Evolutionary conservation across 495 filamentous ascomycete species (phyloP).

Genomic region (Hypoxylon intermedium): DNA sequence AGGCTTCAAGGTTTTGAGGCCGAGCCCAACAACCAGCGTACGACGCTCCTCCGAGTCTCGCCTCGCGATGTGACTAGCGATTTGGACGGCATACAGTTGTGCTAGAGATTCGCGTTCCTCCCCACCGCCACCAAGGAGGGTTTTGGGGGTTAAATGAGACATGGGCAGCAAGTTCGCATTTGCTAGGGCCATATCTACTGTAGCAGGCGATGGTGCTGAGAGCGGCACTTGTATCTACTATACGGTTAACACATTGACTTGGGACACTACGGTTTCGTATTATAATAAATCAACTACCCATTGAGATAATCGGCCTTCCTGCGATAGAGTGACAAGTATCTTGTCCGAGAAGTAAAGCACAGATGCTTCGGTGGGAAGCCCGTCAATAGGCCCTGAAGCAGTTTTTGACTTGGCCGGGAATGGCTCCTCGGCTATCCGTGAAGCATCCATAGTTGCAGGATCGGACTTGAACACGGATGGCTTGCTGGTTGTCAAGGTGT

Average conservation of each 20-base stretch:
- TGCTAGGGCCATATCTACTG: constrained; percentile 61
- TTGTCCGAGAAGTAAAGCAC: constrained; percentile 83
- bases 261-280: not conserved
- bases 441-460: constrained; percentile 30
- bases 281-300: constrained; percentile 77
- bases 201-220: constrained; percentile 66
- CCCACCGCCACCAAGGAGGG: constrained; percentile 83
- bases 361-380: constrained; percentile 73
- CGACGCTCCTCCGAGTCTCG: constrained; percentile 78
- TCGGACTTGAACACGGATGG: not conserved
- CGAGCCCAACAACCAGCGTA: constrained; percentile 81
- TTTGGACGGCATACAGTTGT: constrained; percentile 86
- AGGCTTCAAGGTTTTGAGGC: constrained; percentile 67
- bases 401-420: constrained; percentile 82
- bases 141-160: constrained; percentile 82
- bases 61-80: constrained; percentile 77
- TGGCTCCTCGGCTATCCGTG: constrained; percentile 48
- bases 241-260: constrained; percentile 4
- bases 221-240: constrained; percentile 86
- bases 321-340: constrained; percentile 88
- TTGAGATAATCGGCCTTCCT: constrained; percentile 84
- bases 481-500: no score
- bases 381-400: constrained; percentile 68
- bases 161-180: constrained; percentile 70
- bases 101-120: constrained; percentile 81